Percentiles rank a stretch among this genome's conserved stretches.
Evolutionary conservation across 352 stramenopile genomes (phyloP).

Genomic region (Thraustochytrium sp.): DNA sequence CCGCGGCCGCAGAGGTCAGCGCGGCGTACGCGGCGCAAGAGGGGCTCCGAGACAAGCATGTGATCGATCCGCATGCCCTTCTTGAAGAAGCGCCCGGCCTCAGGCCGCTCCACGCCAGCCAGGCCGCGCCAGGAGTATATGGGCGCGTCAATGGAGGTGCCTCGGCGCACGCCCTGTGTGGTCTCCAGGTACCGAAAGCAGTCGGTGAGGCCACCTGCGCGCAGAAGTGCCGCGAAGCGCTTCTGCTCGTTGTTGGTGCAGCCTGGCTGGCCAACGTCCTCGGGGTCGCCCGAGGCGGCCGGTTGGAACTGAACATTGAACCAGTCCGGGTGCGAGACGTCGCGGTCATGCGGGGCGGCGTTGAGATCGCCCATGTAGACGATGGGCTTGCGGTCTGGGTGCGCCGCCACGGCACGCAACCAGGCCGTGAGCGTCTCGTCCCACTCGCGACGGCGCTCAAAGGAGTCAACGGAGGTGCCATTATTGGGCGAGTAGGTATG

Average conservation of each 20-base stretch:
- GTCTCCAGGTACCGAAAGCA: slow-evolving; percentile 36
- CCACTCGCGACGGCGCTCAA: slow-evolving; percentile 46
- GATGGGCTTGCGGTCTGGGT: slow-evolving; percentile 33
- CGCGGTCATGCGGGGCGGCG: slow-evolving; percentile 44
- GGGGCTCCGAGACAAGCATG: slow-evolving; percentile 27
- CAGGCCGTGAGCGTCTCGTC: slow-evolving; percentile 46
- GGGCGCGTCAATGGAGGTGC: background rate
- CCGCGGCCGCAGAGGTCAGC: slow-evolving; percentile 43
- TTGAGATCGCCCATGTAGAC: slow-evolving; percentile 51
- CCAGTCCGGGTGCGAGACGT: slow-evolving; percentile 49
- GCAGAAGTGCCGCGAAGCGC: slow-evolving; percentile 31
- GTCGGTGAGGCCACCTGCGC: slow-evolving; percentile 48
- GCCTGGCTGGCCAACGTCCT: slow-evolving; percentile 50
- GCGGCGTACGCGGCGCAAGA: slow-evolving; percentile 10
- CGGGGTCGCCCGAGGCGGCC: background rate
- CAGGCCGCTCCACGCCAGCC: slow-evolving; percentile 31
- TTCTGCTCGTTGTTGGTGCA: slow-evolving; percentile 49
- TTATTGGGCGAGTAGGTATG: slow-evolving; percentile 53
- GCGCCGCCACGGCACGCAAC: background rate
- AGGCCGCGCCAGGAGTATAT: slow-evolving; percentile 49
- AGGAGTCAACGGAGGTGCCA: slow-evolving; percentile 43
- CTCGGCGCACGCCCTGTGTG: background rate
- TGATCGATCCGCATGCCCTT: slow-evolving; percentile 54
- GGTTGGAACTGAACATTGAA: slow-evolving; percentile 43
- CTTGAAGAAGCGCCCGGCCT: slow-evolving; percentile 48